phyloP scores from a whole-genome alignment of 2,329 filamentous ascomycete genomes.

The Fusarium pseudoanthophilum region DNA sequence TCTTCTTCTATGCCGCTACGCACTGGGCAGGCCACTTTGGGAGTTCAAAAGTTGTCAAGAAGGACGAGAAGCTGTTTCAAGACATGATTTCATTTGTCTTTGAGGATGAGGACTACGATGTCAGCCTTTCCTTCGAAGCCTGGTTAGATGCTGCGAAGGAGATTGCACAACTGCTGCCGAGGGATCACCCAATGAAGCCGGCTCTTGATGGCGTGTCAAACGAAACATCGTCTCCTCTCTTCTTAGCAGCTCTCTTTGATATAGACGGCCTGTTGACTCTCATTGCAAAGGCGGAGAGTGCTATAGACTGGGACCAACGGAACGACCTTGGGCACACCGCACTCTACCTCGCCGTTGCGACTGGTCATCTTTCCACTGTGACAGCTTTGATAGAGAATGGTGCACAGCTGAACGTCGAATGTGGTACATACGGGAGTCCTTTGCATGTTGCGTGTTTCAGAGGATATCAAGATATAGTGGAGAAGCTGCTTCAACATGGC shows the following conservation, averaged over 20 bases:
- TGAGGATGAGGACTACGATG: not conserved
- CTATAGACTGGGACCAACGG: not conserved
- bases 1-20: not conserved
- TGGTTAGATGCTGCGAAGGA: not conserved
- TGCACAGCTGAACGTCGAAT: not conserved
- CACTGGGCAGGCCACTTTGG: not conserved
- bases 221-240: not conserved
- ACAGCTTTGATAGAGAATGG: not conserved
- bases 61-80: not conserved
- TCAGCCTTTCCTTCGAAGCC: not conserved
- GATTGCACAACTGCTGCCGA: not conserved
- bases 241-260: not conserved
- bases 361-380: not conserved
- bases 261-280: not conserved
- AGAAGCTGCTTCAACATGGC: not conserved
- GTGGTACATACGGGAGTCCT: not conserved
- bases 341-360: not conserved
- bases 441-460: conserved; percentile 1
- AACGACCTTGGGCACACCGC: not conserved
- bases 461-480: not conserved
- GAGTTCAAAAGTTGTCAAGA: not conserved
- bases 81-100: not conserved
- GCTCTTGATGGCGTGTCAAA: not conserved
- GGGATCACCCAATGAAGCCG: not conserved
- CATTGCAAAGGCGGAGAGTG: not conserved